A percentile compares a stretch with the other conserved stretches of the same genome.
phyloP scores from a whole-genome alignment of 208 protist genomes.

The Tetramitus jugosus region DNA sequence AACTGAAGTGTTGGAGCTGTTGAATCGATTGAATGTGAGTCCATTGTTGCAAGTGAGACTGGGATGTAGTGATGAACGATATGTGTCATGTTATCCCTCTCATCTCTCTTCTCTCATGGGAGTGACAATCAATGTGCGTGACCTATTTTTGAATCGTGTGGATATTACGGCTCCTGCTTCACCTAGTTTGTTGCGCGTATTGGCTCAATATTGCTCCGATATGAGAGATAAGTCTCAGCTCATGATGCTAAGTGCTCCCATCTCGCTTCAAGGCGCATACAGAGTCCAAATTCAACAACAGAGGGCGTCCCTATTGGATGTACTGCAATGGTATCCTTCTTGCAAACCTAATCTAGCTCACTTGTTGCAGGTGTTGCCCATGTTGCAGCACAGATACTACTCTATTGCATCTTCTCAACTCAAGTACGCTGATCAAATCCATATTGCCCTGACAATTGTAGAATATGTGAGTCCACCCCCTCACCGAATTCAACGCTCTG shows the following conservation, averaged over 20 bases:
- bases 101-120: too few relatives aligned
- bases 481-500: neutral
- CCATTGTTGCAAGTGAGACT: neutral
- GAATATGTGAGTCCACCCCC: slow-evolving; percentile 36
- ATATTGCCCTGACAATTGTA: slow-evolving; percentile 66
- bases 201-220: neutral
- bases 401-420: slow-evolving; percentile 65
- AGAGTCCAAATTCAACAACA: neutral
- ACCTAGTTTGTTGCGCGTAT: neutral
- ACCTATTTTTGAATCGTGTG: neutral
- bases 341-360: slow-evolving; percentile 43
- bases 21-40: slow-evolving; percentile 35
- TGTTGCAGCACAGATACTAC: slow-evolving; percentile 71
- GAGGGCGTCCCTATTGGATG: slow-evolving; percentile 28
- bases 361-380: slow-evolving; percentile 55
- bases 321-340: slow-evolving; percentile 37
- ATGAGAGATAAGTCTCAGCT: neutral
- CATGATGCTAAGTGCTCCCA: neutral
- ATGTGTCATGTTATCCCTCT: neutral
- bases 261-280: neutral
- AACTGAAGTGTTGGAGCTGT: slow-evolving; percentile 39
- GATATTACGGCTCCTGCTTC: neutral
- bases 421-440: slow-evolving; percentile 44
- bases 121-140: neutral
- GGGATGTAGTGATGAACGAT: neutral